Base-by-base conservation (phyloP, 768 basidiomycete species). In the Termitomyces sp. region DNA sequence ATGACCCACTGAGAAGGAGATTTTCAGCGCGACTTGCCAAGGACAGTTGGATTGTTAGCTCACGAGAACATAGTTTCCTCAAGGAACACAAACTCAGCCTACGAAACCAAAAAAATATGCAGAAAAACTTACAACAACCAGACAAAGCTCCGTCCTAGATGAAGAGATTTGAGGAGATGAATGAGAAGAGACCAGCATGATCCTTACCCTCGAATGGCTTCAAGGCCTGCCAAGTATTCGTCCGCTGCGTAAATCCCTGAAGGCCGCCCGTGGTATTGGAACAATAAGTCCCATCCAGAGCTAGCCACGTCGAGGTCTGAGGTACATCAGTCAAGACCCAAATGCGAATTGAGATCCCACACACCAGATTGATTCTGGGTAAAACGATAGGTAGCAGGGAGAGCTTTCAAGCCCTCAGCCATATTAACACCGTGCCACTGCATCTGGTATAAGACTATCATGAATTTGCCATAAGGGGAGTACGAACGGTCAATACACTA, bases 31-130 rank as follows among this genome's bases (percentile, higher is more conserved):
- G 36, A 20, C 18, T 44, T 39, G 20, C 22, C 54, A 46, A 20
- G n/a, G 22, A 3, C 22, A 20, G 32, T 22, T 12, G 32, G 48
- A 49, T 8, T 16, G 33, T 16, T 33, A 46, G 75, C 81, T 52
- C 64, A 82, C 80, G 83, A 84, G 70, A 84, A 84, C 83, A 85
- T 84, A 5, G 83, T 81, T 78, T 85, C 84, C 82, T 83, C 46
- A 5, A 49, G 53, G 42, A 18, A 35, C 13, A 22, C 9, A 44
- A 50, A 18, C 28, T 36, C n/a, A 61, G 28, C 15, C 15, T 18
- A 38, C 18, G 4, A 22, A 20, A 24, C 7, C n/a, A 28, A 18
- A 8, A 3, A 20, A 28, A 13, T 40, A 9, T 22, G 24, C 4
- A 54, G 39, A 11, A 36, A 33, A 2, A 75, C 79, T 13, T 63